Conservation (phyloP, 2,329 filamentous ascomycete genomes). For the Boeremia lycopersici region DNA sequence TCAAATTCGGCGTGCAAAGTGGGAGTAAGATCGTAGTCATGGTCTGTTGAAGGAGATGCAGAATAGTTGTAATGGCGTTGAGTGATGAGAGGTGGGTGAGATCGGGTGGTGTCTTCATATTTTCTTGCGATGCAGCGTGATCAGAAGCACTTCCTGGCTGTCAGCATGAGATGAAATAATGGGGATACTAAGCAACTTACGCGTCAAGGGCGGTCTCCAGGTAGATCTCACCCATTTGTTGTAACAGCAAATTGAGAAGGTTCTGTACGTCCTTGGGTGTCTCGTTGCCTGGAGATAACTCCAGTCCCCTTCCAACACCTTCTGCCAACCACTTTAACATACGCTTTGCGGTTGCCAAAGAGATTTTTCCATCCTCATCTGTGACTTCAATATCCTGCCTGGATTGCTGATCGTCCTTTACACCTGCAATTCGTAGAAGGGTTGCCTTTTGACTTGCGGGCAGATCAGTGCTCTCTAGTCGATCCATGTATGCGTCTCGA, state of each 20-base stretch:
- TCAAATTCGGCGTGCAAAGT: slow-evolving; percentile 86
- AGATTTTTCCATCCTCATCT: slow-evolving; percentile 85
- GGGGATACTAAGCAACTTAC: slow-evolving; percentile 35
- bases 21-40: slow-evolving; percentile 89
- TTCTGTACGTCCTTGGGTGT: slow-evolving; percentile 93
- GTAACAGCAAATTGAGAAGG: slow-evolving; percentile 80
- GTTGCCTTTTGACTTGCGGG: slow-evolving; percentile 87
- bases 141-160: slow-evolving; percentile 58
- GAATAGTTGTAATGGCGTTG: slow-evolving; percentile 82
- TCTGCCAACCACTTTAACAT: slow-evolving; percentile 99
- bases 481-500: slow-evolving; percentile 88
- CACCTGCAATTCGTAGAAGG: slow-evolving; percentile 85
- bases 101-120: slow-evolving; percentile 83
- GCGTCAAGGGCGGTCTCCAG: slow-evolving; percentile 69
- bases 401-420: slow-evolving; percentile 74
- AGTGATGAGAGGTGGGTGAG: slow-evolving; percentile 80
- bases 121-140: slow-evolving; percentile 76
- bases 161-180: slow-evolving; percentile 13
- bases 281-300: slow-evolving; percentile 85
- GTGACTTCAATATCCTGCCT: slow-evolving; percentile 89
- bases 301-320: slow-evolving; percentile 86
- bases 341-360: slow-evolving; percentile 85
- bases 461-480: slow-evolving; percentile 85
- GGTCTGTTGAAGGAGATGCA: slow-evolving; percentile 91
- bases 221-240: slow-evolving; percentile 85